phyloP scores from a whole-genome alignment of 129 eudicot species.

The Centrapalus pauciflorus region DNA sequence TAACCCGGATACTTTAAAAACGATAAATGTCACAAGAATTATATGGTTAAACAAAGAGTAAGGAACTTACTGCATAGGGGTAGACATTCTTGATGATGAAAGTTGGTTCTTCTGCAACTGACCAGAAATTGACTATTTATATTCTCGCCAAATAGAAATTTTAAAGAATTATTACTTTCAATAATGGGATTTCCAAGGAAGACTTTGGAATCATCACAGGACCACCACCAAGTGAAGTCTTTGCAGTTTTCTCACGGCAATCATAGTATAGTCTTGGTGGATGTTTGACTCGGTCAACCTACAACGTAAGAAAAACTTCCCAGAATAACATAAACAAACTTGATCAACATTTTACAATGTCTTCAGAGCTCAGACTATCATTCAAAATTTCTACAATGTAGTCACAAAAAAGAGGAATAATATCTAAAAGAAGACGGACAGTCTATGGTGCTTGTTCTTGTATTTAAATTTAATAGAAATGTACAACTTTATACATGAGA shows the following conservation, averaged over 20 bases:
- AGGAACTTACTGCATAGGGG: slow-evolving; percentile 38
- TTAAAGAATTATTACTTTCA: neutral
- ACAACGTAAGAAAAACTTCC: neutral
- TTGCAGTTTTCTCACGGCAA: slow-evolving; percentile 15
- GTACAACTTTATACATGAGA: slow-evolving; percentile 11
- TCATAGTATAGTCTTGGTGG: slow-evolving; percentile 7
- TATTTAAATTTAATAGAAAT: neutral
- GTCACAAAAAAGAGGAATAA: slow-evolving; percentile 5
- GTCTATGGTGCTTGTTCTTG: neutral
- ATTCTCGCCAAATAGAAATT: neutral
- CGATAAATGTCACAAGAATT: neutral
- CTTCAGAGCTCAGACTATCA: neutral
- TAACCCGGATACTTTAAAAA: neutral
- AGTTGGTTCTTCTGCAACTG: slow-evolving; percentile 19
- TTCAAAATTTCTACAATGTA: neutral
- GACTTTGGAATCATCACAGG: slow-evolving; percentile 23
- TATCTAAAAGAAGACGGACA: neutral
- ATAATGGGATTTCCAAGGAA: neutral
- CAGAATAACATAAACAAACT: neutral
- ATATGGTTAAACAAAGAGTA: neutral
- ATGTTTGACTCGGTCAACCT: slow-evolving; percentile 22
- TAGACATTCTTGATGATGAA: slow-evolving; percentile 36
- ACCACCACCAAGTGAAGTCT: neutral
- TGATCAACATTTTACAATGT: neutral
- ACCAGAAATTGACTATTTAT: slow-evolving; percentile 4